Conservation (phyloP, 345 rosid species). For the Mallotus nudiflorus region DNA sequence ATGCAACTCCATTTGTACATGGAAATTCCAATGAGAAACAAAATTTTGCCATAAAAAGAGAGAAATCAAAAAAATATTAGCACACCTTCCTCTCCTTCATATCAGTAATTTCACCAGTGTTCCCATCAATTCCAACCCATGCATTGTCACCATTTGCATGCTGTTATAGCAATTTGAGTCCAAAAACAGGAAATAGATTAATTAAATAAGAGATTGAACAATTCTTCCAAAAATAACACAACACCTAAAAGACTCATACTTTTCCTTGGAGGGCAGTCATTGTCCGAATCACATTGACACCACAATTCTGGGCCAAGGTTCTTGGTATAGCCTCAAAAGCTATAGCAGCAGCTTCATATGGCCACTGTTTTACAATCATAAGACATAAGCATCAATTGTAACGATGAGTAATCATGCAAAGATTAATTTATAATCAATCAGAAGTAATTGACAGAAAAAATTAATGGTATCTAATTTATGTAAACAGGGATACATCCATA, state of each 20-base stretch:
- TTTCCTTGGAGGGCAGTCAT: constrained; percentile 87
- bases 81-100: constrained; percentile 84
- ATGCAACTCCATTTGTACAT: no score
- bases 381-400: neutral
- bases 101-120: no score
- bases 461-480: no score
- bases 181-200: neutral
- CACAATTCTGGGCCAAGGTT: no score
- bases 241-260: constrained; percentile 38
- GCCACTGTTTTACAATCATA: constrained; percentile 63
- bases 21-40: no score
- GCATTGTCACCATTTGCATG: constrained; percentile 98
- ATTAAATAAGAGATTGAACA: neutral
- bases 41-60: no score
- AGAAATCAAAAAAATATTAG: neutral
- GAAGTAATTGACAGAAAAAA: no score
- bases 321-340: no score
- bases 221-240: neutral
- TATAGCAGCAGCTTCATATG: no score
- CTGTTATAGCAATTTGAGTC: constrained; percentile 35
- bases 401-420: neutral
- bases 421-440: neutral
- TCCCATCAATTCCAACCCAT: constrained; percentile 93
- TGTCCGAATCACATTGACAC: no score
- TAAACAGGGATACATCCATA: neutral